Evolutionary conservation across 2,329 filamentous ascomycete species (phyloP).

Genomic region (Dendryphion nanum): DNA sequence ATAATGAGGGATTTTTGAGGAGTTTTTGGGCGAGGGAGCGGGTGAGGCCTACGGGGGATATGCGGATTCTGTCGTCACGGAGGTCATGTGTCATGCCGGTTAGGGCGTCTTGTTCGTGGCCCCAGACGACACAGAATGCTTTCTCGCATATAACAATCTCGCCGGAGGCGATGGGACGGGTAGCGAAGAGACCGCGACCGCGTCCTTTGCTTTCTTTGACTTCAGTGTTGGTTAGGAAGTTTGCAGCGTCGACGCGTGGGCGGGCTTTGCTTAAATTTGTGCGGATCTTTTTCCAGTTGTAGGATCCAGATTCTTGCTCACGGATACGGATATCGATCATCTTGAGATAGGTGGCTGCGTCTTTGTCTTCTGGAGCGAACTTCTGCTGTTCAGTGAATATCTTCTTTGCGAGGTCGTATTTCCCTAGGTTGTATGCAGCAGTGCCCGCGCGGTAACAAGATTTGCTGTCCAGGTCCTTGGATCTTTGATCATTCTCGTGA

Average conservation of each 20-base stretch:
- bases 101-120: slow-evolving; percentile 42
- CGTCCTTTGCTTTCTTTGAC: slow-evolving; percentile 41
- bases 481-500: slow-evolving; percentile 21
- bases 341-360: slow-evolving; percentile 30
- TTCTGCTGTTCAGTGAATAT: slow-evolving; percentile 34
- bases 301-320: slow-evolving; percentile 44
- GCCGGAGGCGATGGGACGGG: slow-evolving; percentile 46
- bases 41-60: slow-evolving; percentile 18
- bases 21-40: slow-evolving; percentile 47
- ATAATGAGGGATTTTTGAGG: slow-evolving; percentile 42
- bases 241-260: slow-evolving; percentile 50
- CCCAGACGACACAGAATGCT: slow-evolving; percentile 47
- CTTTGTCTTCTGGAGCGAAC: slow-evolving; percentile 29
- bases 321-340: slow-evolving; percentile 16
- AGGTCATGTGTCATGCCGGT: slow-evolving; percentile 47
- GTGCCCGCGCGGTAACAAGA: slow-evolving; percentile 45
- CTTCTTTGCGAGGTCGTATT: slow-evolving; percentile 39
- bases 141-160: slow-evolving; percentile 58
- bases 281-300: slow-evolving; percentile 36
- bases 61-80: slow-evolving; percentile 33
- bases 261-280: slow-evolving; percentile 39
- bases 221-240: slow-evolving; percentile 44
- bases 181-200: slow-evolving; percentile 55
- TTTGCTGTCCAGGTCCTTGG: slow-evolving; percentile 41
- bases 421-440: slow-evolving; percentile 45